These are phyloP conservation scores for Lyophyllum shimeji DNA, from an alignment of 768 basidiomycete genomes.

Conservation along the genomic window DNA sequence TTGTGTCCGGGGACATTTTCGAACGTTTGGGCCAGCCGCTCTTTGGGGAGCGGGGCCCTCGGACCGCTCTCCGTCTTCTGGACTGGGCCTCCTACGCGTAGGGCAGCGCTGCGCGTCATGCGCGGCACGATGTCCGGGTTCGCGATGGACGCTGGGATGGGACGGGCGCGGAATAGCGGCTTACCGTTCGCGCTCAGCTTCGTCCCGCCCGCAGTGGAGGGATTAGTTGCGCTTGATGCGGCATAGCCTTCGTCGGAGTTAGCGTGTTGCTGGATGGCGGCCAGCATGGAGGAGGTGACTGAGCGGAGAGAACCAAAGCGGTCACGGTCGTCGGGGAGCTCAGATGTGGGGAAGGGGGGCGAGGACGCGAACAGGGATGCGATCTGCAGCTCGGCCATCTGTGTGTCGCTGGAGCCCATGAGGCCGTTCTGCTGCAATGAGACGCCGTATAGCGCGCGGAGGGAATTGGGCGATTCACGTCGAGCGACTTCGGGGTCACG, in stretches of 20 bases:
- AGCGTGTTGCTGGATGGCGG: constrained; percentile 34
- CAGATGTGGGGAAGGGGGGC: constrained; percentile 71
- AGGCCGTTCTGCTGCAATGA: constrained; percentile 58
- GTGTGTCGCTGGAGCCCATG: constrained; percentile 67
- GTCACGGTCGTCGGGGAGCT: constrained; percentile 50
- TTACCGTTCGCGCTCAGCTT: constrained; percentile 44
- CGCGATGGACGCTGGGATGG: constrained; percentile 58
- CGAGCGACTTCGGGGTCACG: constrained; percentile 58
- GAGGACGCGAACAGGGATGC: constrained; percentile 78
- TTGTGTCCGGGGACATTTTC: constrained; percentile 83
- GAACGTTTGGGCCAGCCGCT: constrained; percentile 63
- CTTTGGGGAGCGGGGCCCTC: constrained; percentile 58
- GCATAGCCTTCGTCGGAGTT: constrained; percentile 44
- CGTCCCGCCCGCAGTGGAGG: constrained; percentile 43
- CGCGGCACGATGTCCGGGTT: constrained; percentile 76
- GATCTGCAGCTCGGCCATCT: constrained; percentile 80
- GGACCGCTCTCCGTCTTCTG: constrained; percentile 44
- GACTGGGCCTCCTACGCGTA: constrained; percentile 60
- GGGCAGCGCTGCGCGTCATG: constrained; percentile 69
- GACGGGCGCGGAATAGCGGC: constrained; percentile 61
- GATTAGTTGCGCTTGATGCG: constrained; percentile 40
- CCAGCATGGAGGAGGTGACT: constrained; percentile 47
- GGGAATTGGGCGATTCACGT: constrained; percentile 55
- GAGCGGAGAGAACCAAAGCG: constrained; percentile 41
- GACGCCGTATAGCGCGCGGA: constrained; percentile 69